Base-by-base conservation (phyloP, 1,284 basidiomycete genomes). In the Apiotrichum gracile region DNA sequence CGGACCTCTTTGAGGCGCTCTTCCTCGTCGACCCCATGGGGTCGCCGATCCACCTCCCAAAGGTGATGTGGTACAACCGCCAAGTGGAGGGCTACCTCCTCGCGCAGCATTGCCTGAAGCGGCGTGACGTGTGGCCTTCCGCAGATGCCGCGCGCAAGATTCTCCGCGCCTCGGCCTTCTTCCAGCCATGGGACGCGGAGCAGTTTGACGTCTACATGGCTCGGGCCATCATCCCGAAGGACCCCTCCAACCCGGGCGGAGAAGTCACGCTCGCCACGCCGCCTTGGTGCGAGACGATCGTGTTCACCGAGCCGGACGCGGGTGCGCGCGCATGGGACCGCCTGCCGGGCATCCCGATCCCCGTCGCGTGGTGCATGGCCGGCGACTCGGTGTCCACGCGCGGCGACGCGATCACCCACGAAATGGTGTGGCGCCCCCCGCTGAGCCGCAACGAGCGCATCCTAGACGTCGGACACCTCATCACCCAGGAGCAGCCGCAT, bases 1-100 rank as follows among this genome's bases (percentile, higher is more conserved):
- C 91, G 0, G 75, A 77, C 1, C 74, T 92, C 9, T 90, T 92
- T 73, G 78, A 83, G 16, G 81, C 82, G 0, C 74, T 94, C 29
- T 77, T 91, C 39, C 79, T 93, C 16, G 74, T 93, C 24, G 92
- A 97, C 67, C 90, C 93, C 0, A 69, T 70, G 62, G 31, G 29
- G 24, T 44, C 45, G 14, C 34, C 35, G 7, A 24, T 39, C 22
- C 14, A 17, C 4, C 13, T 5, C 5, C 16, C 33, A 4, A 5
- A 16, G n/a, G 0, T 22, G 0, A 34, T 13, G 19, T 19, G 4
- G 13, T 19, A 40, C 26, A 38, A 47, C 33, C 35, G 25, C 19
- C 45, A 27, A 3, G 43, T 27, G 13, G 41, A 42, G 34, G 37
- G 17, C 5, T 35, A 37, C 27, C 58, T 68, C 77, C 44, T 17